phyloP scores from a whole-genome alignment of 2,329 filamentous ascomycete genomes.

The Emergomyces africanus region DNA sequence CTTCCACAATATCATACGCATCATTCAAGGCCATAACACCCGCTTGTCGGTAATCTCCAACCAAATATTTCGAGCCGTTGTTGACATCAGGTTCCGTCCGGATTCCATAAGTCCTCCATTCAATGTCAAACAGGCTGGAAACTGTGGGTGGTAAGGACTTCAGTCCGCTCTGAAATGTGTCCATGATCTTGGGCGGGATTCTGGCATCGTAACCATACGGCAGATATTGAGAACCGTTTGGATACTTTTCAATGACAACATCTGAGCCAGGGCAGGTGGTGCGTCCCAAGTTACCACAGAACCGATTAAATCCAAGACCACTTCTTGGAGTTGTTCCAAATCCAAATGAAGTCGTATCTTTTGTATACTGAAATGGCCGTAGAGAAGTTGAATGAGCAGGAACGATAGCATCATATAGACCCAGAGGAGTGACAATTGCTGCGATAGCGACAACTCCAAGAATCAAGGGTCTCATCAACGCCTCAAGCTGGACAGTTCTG shows the following conservation, averaged over 20 bases:
- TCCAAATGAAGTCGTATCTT: conserved; percentile 27
- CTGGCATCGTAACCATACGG: conserved; percentile 19
- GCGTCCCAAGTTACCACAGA: conserved; percentile 16
- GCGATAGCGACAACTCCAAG: conserved; percentile 30
- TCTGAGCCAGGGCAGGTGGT: conserved; percentile 16
- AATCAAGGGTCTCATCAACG: conserved; percentile 17
- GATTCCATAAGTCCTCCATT: conserved; percentile 20
- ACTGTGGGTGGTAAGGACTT: conserved; percentile 18
- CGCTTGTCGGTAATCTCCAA: conserved; percentile 20
- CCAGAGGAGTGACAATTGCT: conserved; percentile 36
- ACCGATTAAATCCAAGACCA: conserved; percentile 20
- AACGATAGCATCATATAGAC: conserved; percentile 31
- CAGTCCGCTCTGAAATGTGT: conserved; percentile 29
- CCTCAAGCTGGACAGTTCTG: conserved; percentile 14
- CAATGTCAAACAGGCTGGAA: conserved; percentile 34
- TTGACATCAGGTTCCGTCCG: conserved; percentile 14
- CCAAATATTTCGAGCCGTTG: conserved; percentile 20
- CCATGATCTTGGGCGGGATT: conserved; percentile 22
- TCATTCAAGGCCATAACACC: conserved; percentile 23
- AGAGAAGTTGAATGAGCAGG: conserved; percentile 8
- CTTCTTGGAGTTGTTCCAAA: conserved; percentile 27
- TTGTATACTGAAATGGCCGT: conserved; percentile 25
- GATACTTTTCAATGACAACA: conserved; percentile 10
- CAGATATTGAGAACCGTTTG: conserved; percentile 13
- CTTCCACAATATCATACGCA: conserved; percentile 26